Conservation (phyloP, 371 early-diverging fungal genomes). For the Chytridiales sp. region DNA sequence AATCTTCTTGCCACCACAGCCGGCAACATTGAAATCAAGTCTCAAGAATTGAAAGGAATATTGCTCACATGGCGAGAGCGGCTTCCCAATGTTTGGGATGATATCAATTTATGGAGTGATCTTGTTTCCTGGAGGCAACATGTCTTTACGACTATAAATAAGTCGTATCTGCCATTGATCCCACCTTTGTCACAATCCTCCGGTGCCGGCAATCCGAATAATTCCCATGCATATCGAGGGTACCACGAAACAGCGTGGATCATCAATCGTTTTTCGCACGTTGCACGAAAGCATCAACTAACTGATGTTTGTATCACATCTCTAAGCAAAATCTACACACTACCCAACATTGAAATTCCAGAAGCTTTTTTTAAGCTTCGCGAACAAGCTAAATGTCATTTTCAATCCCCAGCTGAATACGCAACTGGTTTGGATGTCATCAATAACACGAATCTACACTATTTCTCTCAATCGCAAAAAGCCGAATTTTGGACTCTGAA, state of each 20-base stretch:
- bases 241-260: conserved; percentile 99
- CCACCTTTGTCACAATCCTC: conserved; percentile 57
- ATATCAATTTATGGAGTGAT: conserved; percentile 97
- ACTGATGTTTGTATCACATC: conserved; percentile 92
- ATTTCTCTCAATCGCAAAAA: conserved; percentile 90
- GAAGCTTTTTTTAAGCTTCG: conserved; percentile 93
- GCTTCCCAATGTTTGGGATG: conserved; percentile 95
- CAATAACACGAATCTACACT: conserved; percentile 96
- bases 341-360: conserved; percentile 99
- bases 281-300: conserved; percentile 94
- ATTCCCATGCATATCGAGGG: conserved; percentile 93
- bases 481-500: conserved; percentile 98
- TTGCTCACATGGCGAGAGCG: conserved; percentile 97
- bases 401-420: conserved; percentile 78
- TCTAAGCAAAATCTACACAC: conserved; percentile 94
- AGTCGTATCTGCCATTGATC: conserved; percentile 86
- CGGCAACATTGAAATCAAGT: conserved; percentile 76
- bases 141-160: conserved; percentile 93
- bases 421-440: conserved; percentile 95
- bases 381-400: conserved; percentile 98
- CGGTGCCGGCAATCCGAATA: conserved; percentile 51
- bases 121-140: conserved; percentile 98
- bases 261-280: conserved; percentile 98
- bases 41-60: conserved; percentile 85
- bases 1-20: conserved; percentile 75